Base-by-base conservation (phyloP, 1,284 basidiomycete genomes). In the Meripilus lineatus region DNA sequence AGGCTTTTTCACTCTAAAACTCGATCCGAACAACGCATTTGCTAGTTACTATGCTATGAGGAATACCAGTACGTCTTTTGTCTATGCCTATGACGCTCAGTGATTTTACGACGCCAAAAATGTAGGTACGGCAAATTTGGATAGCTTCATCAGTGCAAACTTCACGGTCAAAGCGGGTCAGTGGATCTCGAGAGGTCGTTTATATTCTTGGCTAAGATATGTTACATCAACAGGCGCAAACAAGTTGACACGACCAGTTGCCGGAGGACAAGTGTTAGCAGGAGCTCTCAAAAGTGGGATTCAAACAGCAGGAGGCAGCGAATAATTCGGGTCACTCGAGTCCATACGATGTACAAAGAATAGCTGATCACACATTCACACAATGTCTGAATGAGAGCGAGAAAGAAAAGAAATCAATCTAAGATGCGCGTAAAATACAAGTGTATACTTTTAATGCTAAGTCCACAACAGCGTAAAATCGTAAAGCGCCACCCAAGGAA, bases 1-100 rank as follows among this genome's bases (percentile, higher is more conserved):
- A 24, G 81, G 82, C 2, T 84, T 84, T 67, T 81, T 77, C 61
- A 75, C 76, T 24, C 62, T 81, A 18, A 67, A 63, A 21, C 57
- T 81, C 47, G 66, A 72, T 46, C 55, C 74, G 11, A 47, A 70
- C 5, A 65, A 67, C 23, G 57, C 74, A 42, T 74, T 68, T 38
- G 77, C 79, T 18, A 73, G 77, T 32, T 84, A 75, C 62, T 82
- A 74, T 50, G 79, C 75, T 4, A 79, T 83, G 72, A 58, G 61
- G 18, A 71, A 80, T 59, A 68, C 75, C 48, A 71, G 73, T 68
- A 51, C 49, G 72, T 63, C 7, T 17, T 26, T 3, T 35, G 15
- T 15, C 18, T 24, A n/a, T 32, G 21, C 18, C 22, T 11, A 26
- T 15, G 28, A 32, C 25, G 11, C 23, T 46, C 3, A 32, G 32